Conservation (phyloP, 2,329 filamentous ascomycete species). For the Fusarium equiseti region DNA sequence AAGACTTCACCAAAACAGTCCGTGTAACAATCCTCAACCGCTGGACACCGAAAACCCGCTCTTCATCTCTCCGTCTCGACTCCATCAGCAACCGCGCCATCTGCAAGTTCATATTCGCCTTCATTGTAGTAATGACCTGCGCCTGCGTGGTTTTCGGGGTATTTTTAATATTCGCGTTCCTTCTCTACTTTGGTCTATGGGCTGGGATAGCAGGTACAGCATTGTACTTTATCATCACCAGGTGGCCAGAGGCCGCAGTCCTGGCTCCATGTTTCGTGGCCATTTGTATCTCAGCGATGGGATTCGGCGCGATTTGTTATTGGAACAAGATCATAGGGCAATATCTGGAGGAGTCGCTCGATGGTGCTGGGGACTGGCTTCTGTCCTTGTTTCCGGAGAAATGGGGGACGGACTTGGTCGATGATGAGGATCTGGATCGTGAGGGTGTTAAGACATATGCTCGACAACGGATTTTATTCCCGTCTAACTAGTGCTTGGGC, state of each 20-base stretch:
- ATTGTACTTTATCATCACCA: slow-evolving; percentile 47
- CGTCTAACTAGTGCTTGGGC: background rate
- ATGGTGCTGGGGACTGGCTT: background rate
- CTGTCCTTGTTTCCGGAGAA: slow-evolving; percentile 6
- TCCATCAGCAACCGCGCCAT: slow-evolving; percentile 47
- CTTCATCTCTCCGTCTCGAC: slow-evolving; percentile 44
- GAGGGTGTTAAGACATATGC: slow-evolving; percentile 49
- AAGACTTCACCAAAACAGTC: slow-evolving; percentile 28
- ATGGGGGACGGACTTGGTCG: slow-evolving; percentile 24
- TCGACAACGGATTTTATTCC: slow-evolving; percentile 33
- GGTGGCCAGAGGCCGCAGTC: slow-evolving; percentile 46
- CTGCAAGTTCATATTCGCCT: slow-evolving; percentile 27
- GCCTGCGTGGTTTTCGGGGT: too few relatives aligned
- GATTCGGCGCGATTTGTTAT: slow-evolving; percentile 21
- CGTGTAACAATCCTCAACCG: slow-evolving; percentile 47
- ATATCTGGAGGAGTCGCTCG: background rate
- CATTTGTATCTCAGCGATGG: slow-evolving; percentile 20
- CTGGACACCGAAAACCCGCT: slow-evolving; percentile 39
- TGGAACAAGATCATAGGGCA: slow-evolving; percentile 4
- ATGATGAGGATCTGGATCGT: slow-evolving; percentile 30
- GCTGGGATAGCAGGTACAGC: slow-evolving; percentile 30
- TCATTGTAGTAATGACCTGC: background rate
- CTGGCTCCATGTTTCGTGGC: slow-evolving; percentile 45
- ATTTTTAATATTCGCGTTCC: background rate
- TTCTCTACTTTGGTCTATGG: slow-evolving; percentile 40